A percentile compares a stretch with the other conserved stretches of the same genome.
These are phyloP conservation scores for Nemania sp. DNA, from an alignment of 2,329 filamentous ascomycete species.

Conservation along the genomic window DNA sequence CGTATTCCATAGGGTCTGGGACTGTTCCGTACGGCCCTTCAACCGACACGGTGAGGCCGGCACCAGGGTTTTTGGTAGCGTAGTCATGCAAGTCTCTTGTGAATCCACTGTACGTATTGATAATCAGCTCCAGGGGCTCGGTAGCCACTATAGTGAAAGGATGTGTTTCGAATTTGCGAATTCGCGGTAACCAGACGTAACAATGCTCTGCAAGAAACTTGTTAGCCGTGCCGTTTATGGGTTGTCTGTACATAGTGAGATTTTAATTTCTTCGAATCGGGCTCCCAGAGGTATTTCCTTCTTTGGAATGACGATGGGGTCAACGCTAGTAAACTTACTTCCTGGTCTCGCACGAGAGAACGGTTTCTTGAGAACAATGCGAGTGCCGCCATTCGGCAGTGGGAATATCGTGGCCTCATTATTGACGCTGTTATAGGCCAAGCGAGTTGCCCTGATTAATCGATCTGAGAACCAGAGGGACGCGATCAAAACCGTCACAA, in stretches of 20 bases:
- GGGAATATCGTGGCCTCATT: constrained; percentile 48
- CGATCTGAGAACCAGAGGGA: constrained; percentile 51
- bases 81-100: constrained; percentile 58
- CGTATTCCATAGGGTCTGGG: constrained; percentile 54
- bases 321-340: constrained; percentile 30
- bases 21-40: constrained; percentile 63
- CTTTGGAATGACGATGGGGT: too few relatives aligned
- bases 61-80: constrained; percentile 54
- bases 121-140: constrained; percentile 59
- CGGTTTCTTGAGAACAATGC: constrained; percentile 53
- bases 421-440: constrained; percentile 44
- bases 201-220: constrained; percentile 49
- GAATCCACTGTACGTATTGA: constrained; percentile 62
- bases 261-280: neutral
- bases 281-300: neutral
- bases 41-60: constrained; percentile 53
- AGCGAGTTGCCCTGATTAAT: constrained; percentile 43
- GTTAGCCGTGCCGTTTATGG: neutral
- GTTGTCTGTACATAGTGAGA: neutral
- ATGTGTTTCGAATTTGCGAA: constrained; percentile 62
- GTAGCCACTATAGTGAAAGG: constrained; percentile 64
- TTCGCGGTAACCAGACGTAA: constrained; percentile 64
- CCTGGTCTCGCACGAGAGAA: constrained; percentile 51
- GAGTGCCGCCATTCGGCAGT: constrained; percentile 49
- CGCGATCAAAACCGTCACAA: constrained; percentile 44